These are phyloP conservation scores for Aspergillus neoniger DNA, from an alignment of 2,329 filamentous ascomycete species.

Conservation along the genomic window DNA sequence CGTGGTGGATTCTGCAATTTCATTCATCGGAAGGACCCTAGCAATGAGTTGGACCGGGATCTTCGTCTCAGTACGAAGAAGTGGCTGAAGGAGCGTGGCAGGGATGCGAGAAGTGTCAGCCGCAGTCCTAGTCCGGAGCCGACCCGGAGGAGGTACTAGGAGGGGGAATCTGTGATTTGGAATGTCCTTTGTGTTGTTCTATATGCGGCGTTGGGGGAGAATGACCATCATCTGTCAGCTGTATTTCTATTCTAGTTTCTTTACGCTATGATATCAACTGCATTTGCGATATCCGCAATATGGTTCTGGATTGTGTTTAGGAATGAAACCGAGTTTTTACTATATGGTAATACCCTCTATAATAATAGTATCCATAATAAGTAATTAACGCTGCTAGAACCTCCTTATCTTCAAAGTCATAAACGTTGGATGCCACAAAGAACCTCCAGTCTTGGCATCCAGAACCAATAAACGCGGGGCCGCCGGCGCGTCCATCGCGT, in stretches of 20 bases:
- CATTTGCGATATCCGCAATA: not conserved
- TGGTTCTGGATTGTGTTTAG: not conserved
- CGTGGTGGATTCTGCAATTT: slow-evolving; percentile 98
- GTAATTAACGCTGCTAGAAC: not conserved
- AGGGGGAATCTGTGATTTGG: not conserved
- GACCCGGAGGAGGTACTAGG: slow-evolving; percentile 68
- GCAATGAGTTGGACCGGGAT: slow-evolving; percentile 83
- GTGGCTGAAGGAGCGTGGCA: slow-evolving; percentile 83
- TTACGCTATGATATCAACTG: slow-evolving; percentile 33
- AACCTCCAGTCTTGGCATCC: slow-evolving; percentile 16
- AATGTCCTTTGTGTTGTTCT: slow-evolving; percentile 16
- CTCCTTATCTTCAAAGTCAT: too few relatives aligned
- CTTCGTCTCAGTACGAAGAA: slow-evolving; percentile 89
- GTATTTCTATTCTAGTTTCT: slow-evolving; percentile 18
- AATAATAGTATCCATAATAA: too few relatives aligned
- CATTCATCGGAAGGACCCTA: slow-evolving; percentile 95
- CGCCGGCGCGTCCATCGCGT: slow-evolving; percentile 17
- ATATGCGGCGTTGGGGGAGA: slow-evolving; percentile 25
- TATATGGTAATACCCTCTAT: too few relatives aligned
- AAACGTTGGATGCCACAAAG: not conserved
- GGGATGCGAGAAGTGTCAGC: slow-evolving; percentile 78
- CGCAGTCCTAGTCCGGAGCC: slow-evolving; percentile 87
- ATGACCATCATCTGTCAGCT: slow-evolving; percentile 16
- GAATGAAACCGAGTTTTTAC: too few relatives aligned
- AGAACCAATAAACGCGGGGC: slow-evolving; percentile 1